Evolutionary conservation across 2,329 filamentous ascomycete genomes (phyloP).

Genomic region (Phaeosphaeria sp.): DNA sequence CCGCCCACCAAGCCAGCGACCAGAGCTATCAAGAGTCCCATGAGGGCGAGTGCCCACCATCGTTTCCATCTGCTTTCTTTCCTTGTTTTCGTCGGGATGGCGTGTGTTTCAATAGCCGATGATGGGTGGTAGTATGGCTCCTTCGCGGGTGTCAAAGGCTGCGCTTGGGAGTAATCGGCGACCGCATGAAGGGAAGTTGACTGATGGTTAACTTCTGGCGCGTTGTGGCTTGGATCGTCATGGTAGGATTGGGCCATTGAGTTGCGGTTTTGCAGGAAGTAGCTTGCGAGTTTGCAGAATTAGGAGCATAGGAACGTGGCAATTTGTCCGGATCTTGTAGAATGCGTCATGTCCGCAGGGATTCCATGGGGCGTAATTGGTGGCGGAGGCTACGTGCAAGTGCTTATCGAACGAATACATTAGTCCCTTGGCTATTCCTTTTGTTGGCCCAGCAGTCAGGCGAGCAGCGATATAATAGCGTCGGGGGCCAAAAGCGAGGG

Average conservation of each 20-base stretch:
- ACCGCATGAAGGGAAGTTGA: not conserved
- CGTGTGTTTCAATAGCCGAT: not conserved
- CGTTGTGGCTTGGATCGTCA: not conserved
- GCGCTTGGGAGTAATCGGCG: not conserved
- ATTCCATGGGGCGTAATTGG: too few species aligned
- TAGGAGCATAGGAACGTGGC: too few species aligned
- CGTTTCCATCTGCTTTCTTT: not conserved
- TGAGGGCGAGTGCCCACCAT: constrained; percentile 1
- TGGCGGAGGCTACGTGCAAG: too few species aligned
- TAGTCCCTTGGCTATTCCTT: too few species aligned
- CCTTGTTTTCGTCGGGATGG: not conserved
- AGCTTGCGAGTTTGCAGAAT: too few species aligned
- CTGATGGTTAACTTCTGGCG: not conserved
- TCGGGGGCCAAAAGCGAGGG: too few species aligned
- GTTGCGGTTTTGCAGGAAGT: too few species aligned
- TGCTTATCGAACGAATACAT: too few species aligned
- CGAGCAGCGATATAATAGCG: too few species aligned
- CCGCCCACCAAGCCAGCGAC: constrained; percentile 13
- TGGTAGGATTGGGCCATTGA: not conserved
- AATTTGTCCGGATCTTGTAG: too few species aligned
- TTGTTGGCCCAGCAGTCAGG: too few species aligned
- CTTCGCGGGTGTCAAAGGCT: not conserved
- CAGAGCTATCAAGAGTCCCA: constrained; percentile 5
- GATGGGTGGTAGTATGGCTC: not conserved
- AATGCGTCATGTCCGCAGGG: too few species aligned